phyloP scores from a whole-genome alignment of 2,329 filamentous ascomycete species.

The Polychaeton citri region DNA sequence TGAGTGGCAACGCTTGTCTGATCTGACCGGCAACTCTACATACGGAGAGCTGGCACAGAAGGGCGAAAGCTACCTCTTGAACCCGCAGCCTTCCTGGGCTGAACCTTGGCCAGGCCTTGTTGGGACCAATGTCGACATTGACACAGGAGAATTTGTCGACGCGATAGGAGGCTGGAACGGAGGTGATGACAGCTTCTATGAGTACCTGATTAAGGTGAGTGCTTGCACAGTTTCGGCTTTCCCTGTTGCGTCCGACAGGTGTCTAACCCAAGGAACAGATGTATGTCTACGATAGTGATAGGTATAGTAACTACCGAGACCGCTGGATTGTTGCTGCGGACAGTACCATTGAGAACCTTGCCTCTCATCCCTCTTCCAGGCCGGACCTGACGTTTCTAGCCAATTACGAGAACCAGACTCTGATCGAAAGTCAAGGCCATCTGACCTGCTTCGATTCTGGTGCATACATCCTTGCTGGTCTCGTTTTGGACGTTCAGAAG shows the following conservation, averaged over 20 bases:
- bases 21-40: slow-evolving; percentile 53
- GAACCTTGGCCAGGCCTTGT: slow-evolving; percentile 69
- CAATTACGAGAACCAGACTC: slow-evolving; percentile 35
- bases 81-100: slow-evolving; percentile 46
- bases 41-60: slow-evolving; percentile 56
- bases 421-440: slow-evolving; percentile 29
- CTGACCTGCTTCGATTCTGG: slow-evolving; percentile 74
- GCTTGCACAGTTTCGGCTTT: too few species aligned
- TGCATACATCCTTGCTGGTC: slow-evolving; percentile 71
- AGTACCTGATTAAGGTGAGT: slow-evolving; percentile 63
- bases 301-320: slow-evolving; percentile 54
- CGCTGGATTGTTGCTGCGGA: slow-evolving; percentile 63
- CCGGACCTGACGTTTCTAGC: slow-evolving; percentile 63
- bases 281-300: slow-evolving; percentile 61
- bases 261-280: slow-evolving; percentile 40
- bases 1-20: slow-evolving; percentile 72
- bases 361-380: slow-evolving; percentile 51
- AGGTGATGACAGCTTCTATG: slow-evolving; percentile 70
- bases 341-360: slow-evolving; percentile 58
- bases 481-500: slow-evolving; percentile 49
- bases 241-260: too few species aligned
- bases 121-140: slow-evolving; percentile 52
- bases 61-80: slow-evolving; percentile 56
- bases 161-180: slow-evolving; percentile 62
- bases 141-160: slow-evolving; percentile 54